These are phyloP conservation scores for Remersonia thermophila DNA, from an alignment of 2,329 filamentous ascomycete genomes.

Conservation along the genomic window DNA sequence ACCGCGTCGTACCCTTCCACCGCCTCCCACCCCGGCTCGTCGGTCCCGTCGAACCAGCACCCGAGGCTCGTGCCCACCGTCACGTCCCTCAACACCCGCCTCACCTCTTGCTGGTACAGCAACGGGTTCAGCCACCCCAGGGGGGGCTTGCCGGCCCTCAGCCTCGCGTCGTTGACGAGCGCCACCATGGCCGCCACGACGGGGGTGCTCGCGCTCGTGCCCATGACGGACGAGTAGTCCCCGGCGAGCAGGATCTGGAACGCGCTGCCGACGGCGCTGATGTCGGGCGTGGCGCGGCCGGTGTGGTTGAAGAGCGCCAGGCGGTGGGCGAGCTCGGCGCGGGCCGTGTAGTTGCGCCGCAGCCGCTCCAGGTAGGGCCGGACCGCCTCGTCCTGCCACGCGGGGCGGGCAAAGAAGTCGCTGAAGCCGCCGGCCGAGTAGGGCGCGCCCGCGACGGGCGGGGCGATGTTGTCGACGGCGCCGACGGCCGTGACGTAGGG, in stretches of 20 bases:
- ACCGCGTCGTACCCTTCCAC: conserved; percentile 34
- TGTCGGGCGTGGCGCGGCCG: conserved; percentile 39
- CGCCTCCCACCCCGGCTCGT: conserved; percentile 27
- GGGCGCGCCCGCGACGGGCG: conserved; percentile 29
- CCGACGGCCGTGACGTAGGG: conserved; percentile 58
- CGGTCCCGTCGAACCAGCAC: conserved; percentile 25
- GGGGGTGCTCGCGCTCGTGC: conserved; percentile 42
- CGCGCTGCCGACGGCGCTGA: conserved; percentile 44
- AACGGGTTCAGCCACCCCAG: conserved; percentile 43
- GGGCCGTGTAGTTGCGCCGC: conserved; percentile 16
- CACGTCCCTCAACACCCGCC: conserved; percentile 29
- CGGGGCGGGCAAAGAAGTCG: conserved; percentile 33
- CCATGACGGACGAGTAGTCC: conserved; percentile 20
- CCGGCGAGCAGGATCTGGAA: conserved; percentile 31
- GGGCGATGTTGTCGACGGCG: conserved; percentile 32
- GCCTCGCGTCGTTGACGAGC: conserved; percentile 41
- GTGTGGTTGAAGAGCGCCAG: conserved; percentile 30
- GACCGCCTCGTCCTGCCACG: conserved; percentile 33
- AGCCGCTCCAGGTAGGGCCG: conserved; percentile 25
- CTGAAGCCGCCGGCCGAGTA: conserved; percentile 42
- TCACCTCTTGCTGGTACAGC: conserved; percentile 31
- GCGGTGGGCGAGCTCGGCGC: conserved; percentile 31
- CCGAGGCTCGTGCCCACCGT: conserved; percentile 27
- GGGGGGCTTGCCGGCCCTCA: conserved; percentile 33
- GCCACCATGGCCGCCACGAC: conserved; percentile 42